These are phyloP conservation scores for Agastache rugosa DNA, from an alignment of 257 asterid species.

Conservation along the genomic window DNA sequence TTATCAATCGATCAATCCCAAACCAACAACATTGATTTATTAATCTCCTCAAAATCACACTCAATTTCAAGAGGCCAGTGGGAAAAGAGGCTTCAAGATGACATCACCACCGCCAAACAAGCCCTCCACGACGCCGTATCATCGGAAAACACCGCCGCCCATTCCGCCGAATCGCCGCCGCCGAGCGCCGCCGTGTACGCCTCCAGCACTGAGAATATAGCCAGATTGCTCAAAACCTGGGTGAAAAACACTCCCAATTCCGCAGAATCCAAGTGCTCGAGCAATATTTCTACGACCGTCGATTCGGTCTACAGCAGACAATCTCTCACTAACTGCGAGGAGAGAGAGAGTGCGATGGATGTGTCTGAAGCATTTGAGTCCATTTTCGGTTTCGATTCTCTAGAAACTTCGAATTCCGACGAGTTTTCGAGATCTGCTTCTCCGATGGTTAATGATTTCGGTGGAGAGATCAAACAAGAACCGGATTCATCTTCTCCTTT, in stretches of 20 bases:
- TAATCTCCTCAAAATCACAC: slow-evolving; percentile 34
- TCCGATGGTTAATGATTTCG: slow-evolving; percentile 36
- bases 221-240: slow-evolving; percentile 77
- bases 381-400: slow-evolving; percentile 60
- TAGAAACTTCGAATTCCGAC: slow-evolving; percentile 55
- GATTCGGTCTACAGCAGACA: slow-evolving; percentile 35
- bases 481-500: slow-evolving; percentile 44
- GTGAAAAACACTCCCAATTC: slow-evolving; percentile 40
- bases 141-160: slow-evolving; percentile 39
- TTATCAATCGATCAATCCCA: slow-evolving; percentile 34
- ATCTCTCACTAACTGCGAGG: slow-evolving; percentile 34
- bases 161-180: neutral
- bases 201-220: slow-evolving; percentile 83
- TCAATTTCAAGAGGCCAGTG: slow-evolving; percentile 78
- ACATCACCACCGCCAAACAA: slow-evolving; percentile 83
- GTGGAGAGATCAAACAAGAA: slow-evolving; percentile 49
- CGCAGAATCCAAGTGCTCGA: slow-evolving; percentile 49
- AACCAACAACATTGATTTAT: neutral
- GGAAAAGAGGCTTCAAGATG: slow-evolving; percentile 83
- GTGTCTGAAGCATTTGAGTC: slow-evolving; percentile 59
- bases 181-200: slow-evolving; percentile 49
- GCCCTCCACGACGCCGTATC: slow-evolving; percentile 84
- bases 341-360: slow-evolving; percentile 48
- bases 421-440: slow-evolving; percentile 61
- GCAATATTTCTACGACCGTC: slow-evolving; percentile 26